Percentiles rank a stretch among this genome's conserved stretches.
phyloP scores from a whole-genome alignment of 306 rosid species.

The Glycine tomentella region DNA sequence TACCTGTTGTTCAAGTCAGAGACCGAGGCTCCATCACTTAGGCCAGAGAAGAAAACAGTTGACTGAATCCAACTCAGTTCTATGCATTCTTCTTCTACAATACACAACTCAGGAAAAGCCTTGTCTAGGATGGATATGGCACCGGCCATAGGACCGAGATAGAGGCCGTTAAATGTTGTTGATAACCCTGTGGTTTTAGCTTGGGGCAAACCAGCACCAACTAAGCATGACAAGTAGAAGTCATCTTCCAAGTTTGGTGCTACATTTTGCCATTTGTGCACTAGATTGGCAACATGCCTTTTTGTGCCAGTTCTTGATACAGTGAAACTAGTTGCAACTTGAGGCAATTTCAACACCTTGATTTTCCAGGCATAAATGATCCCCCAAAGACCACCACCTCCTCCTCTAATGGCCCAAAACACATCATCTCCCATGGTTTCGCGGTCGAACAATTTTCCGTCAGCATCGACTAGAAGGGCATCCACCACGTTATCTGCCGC shows the following conservation, averaged over 20 bases:
- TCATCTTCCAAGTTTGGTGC: conserved; percentile 64
- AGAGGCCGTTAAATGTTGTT: conserved; percentile 64
- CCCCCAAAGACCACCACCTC: conserved; percentile 86
- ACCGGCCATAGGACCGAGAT: conserved; percentile 52
- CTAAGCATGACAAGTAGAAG: conserved; percentile 70
- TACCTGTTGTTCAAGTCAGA: conserved; percentile 63
- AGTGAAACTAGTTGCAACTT: conserved; percentile 54
- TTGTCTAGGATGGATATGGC: conserved; percentile 50
- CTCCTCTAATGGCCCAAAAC: conserved; percentile 94
- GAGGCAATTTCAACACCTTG: conserved; percentile 61
- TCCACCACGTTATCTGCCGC: conserved; percentile 83
- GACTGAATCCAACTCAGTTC: conserved; percentile 91
- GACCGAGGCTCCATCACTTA: conserved; percentile 51
- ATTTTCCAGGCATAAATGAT: conserved; percentile 82
- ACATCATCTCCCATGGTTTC: conserved; percentile 80
- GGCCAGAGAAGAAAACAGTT: conserved; percentile 66
- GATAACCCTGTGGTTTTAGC: conserved; percentile 56
- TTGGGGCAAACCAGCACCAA: conserved; percentile 73
- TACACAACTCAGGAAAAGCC: conserved; percentile 59
- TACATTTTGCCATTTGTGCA: conserved; percentile 74
- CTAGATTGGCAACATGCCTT: conserved; percentile 53
- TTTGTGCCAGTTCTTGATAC: conserved; percentile 61
- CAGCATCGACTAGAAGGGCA: conserved; percentile 65
- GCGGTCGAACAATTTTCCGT: conserved; percentile 57
- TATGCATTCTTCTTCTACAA: conserved; percentile 56